Evolutionary conservation across 768 basidiomycete genomes (phyloP).

Genomic region (Mycena vitilis): DNA sequence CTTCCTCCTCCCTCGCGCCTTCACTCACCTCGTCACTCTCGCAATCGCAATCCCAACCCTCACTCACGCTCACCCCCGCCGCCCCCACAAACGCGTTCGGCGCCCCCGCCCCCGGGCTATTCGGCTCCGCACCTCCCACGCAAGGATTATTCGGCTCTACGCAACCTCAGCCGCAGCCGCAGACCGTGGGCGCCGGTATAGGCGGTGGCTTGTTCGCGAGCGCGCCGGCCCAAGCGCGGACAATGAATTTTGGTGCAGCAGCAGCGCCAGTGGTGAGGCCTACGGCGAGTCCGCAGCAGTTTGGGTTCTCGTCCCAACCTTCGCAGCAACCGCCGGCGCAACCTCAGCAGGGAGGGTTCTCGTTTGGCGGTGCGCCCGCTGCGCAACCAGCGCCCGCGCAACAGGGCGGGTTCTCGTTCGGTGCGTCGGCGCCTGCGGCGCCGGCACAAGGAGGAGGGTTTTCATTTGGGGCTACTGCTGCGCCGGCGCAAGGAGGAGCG

Average conservation of each 20-base stretch:
- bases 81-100: background rate
- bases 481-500: slow-evolving; percentile 11
- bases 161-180: too few relatives aligned
- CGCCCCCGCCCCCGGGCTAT: background rate
- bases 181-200: too few relatives aligned
- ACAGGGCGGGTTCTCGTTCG: background rate
- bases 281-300: background rate
- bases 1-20: background rate
- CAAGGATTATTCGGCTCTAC: too few relatives aligned
- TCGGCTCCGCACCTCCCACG: too few relatives aligned
- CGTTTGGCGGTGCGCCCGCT: slow-evolving; percentile 18
- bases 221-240: too few relatives aligned
- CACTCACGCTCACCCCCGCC: background rate
- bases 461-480: too few relatives aligned
- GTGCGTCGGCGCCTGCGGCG: background rate
- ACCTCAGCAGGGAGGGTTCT: slow-evolving; percentile 1
- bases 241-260: too few relatives aligned
- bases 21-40: background rate
- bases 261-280: background rate
- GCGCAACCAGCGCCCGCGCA: too few relatives aligned
- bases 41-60: too few relatives aligned
- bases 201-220: too few relatives aligned
- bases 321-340: too few relatives aligned
- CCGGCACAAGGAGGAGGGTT: background rate
- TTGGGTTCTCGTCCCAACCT: background rate